phyloP scores from a whole-genome alignment of 352 stramenopile species.

The Phytophthora kernoviae region DNA sequence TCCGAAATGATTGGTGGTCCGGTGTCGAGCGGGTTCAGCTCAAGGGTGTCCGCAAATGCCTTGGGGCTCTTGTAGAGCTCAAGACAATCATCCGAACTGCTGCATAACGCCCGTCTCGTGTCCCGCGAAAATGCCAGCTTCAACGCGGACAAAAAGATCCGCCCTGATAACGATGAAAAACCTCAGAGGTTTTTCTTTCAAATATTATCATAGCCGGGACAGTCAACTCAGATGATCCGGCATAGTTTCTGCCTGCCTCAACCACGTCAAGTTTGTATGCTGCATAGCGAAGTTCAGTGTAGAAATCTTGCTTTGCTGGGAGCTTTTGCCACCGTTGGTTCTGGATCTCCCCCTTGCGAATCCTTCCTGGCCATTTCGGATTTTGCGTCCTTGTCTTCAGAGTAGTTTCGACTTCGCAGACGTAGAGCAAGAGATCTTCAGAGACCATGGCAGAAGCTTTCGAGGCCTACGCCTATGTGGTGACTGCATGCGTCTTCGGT shows the following conservation, averaged over 20 bases:
- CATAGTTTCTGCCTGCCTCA: not conserved
- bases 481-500: constrained; percentile 70
- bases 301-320: constrained; percentile 27
- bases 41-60: not conserved
- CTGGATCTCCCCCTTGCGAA: constrained; percentile 9
- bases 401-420: not conserved
- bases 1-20: constrained; percentile 11
- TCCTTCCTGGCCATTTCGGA: constrained; percentile 47
- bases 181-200: constrained; percentile 3
- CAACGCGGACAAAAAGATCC: too few species aligned
- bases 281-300: constrained; percentile 35
- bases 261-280: constrained; percentile 40
- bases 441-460: constrained; percentile 56
- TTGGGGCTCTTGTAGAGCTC: too few species aligned
- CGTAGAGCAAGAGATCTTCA: constrained; percentile 13
- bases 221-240: constrained; percentile 17
- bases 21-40: not conserved
- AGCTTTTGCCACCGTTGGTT: constrained; percentile 15
- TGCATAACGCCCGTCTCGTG: not conserved
- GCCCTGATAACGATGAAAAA: not conserved
- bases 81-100: too few species aligned
- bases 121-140: constrained; percentile 3
- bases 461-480: constrained; percentile 73
- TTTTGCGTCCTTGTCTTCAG: constrained; percentile 54
- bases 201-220: constrained; percentile 22